Evolutionary conservation across 2,329 filamentous ascomycete genomes (phyloP).

Genomic region (Zelopaecilomyces penicillatus): DNA sequence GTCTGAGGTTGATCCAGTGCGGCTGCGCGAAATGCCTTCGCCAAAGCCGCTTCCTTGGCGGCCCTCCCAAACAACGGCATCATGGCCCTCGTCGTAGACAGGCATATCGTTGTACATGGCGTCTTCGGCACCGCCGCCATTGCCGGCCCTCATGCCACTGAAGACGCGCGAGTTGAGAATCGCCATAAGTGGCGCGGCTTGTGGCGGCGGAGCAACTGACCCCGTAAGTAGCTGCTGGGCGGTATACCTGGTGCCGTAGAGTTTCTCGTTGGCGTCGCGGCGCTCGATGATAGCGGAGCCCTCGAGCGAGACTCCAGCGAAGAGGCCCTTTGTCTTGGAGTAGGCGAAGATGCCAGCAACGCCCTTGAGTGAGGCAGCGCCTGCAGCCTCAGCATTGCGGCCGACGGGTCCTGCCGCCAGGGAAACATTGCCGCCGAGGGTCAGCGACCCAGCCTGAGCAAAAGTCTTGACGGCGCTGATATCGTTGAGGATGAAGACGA

Average conservation of each 20-base stretch:
- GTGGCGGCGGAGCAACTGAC: conserved; percentile 65
- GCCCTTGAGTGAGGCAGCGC: conserved; percentile 80
- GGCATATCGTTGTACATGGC: conserved; percentile 90
- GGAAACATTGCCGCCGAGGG: conserved; percentile 91
- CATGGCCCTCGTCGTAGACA: conserved; percentile 75
- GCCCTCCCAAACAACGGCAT: conserved; percentile 79
- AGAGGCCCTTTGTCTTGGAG: conserved; percentile 94
- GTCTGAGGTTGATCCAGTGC: conserved; percentile 31
- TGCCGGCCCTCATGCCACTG: conserved; percentile 48
- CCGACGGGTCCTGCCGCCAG: conserved; percentile 91
- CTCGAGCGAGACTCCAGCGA: conserved; percentile 90
- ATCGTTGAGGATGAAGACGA: conserved; percentile 98
- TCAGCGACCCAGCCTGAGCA: conserved; percentile 83
- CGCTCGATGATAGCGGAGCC: conserved; percentile 89
- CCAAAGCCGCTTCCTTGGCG: conserved; percentile 61
- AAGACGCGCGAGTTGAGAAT: conserved; percentile 83
- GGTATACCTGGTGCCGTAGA: conserved; percentile 77
- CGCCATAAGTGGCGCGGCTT: conserved; percentile 74
- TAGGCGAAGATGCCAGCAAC: conserved; percentile 94
- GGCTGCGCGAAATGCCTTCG: conserved; percentile 43
- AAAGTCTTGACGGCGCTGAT: conserved; percentile 83
- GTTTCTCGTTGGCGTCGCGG: conserved; percentile 92
- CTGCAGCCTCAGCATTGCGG: conserved; percentile 90
- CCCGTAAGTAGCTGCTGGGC: conserved; percentile 77
- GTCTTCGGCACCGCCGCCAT: conserved; percentile 37